phyloP scores from a whole-genome alignment of 805 yeast species.

The Kazachstania bromeliacearum region DNA sequence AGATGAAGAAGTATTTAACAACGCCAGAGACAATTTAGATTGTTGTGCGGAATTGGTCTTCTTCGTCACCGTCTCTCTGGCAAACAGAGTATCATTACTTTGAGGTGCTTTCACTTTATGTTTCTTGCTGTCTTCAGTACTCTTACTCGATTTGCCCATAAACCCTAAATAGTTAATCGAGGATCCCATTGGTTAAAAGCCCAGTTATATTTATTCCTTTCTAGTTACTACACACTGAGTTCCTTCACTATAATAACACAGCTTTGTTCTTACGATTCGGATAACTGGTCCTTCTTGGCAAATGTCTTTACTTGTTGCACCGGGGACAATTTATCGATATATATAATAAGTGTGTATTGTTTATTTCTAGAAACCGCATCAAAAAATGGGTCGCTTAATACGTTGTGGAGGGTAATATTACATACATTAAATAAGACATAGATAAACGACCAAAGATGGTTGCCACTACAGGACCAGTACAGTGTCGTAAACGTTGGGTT shows the following conservation, averaged over 20 bases:
- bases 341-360: no score
- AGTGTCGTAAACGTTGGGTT: slow-evolving; percentile 59
- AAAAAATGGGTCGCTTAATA: no score
- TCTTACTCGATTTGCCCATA: slow-evolving; percentile 1
- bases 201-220: not conserved
- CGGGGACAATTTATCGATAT: no score
- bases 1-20: not conserved
- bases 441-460: no score
- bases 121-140: not conserved
- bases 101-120: not conserved
- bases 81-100: not conserved
- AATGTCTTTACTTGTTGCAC: no score
- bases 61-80: slow-evolving; percentile 2
- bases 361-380: no score
- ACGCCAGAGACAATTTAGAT: slow-evolving; percentile 5
- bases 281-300: no score
- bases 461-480: slow-evolving; percentile 41
- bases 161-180: slow-evolving; percentile 4
- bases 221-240: not conserved
- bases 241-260: no score
- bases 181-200: slow-evolving; percentile 1
- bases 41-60: not conserved
- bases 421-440: no score
- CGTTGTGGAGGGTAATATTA: no score
- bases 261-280: no score